Evolutionary conservation across 2,329 filamentous ascomycete species (phyloP).

Genomic region (Neoscytalidium dimidiatum): DNA sequence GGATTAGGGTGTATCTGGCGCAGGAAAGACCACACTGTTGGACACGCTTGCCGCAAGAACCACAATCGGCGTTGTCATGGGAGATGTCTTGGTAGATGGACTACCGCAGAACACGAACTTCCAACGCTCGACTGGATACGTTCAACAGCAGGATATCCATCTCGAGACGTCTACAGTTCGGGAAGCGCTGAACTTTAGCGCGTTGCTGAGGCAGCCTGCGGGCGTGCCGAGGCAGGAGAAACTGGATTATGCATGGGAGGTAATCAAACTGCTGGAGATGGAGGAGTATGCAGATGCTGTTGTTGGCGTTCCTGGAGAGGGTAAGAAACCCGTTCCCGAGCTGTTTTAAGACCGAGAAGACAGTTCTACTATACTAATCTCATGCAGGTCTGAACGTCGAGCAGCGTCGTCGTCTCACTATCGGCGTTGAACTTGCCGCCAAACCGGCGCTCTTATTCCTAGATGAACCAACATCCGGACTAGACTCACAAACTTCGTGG

Average conservation of each 20-base stretch:
- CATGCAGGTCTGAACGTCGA: constrained; percentile 53
- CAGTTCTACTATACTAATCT: neutral
- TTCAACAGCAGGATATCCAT: constrained; percentile 91
- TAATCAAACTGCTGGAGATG: constrained; percentile 91
- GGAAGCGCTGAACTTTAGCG: constrained; percentile 84
- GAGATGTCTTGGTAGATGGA: constrained; percentile 84
- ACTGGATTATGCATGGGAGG: constrained; percentile 82
- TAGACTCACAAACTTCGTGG: constrained; percentile 93
- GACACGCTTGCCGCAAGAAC: constrained; percentile 84
- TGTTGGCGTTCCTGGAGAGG: constrained; percentile 87
- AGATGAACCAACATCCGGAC: constrained; percentile 91
- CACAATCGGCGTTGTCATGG: constrained; percentile 84
- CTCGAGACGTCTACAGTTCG: constrained; percentile 81
- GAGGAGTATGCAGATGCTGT: constrained; percentile 85
- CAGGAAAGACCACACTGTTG: constrained; percentile 90
- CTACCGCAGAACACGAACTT: constrained; percentile 75
- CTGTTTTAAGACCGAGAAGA: too few relatives aligned
- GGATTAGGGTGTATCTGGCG: constrained; percentile 83
- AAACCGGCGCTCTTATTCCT: constrained; percentile 90
- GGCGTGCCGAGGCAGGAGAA: constrained; percentile 75
- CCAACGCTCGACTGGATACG: constrained; percentile 90
- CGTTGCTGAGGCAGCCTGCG: constrained; percentile 79
- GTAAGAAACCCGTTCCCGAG: too few relatives aligned
- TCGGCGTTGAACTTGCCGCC: constrained; percentile 93
- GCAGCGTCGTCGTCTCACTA: constrained; percentile 77